These are phyloP conservation scores for Fusarium equiseti DNA, from an alignment of 2,329 filamentous ascomycete genomes.

Conservation along the genomic window DNA sequence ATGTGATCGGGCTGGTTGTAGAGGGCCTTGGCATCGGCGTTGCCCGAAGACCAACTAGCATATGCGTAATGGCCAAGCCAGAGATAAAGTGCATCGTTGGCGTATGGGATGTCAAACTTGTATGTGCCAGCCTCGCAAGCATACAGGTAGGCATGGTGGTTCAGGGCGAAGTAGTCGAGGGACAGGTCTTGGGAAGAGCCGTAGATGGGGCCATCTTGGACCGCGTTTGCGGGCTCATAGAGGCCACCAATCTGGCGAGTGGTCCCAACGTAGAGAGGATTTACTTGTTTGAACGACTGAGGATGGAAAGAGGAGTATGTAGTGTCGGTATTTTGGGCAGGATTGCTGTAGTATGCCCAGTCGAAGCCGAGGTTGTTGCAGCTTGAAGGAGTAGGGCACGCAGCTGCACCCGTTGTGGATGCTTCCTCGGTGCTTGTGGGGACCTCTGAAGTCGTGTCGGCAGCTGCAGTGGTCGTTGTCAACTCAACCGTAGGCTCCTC, in stretches of 20 bases:
- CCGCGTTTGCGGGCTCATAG: not conserved
- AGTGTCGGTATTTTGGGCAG: conserved; percentile 4
- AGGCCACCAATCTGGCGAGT: not conserved
- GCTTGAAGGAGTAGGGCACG: not conserved
- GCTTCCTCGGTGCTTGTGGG: not conserved
- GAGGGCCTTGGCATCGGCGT: conserved; percentile 3
- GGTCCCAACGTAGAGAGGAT: not conserved
- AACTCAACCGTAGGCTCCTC: not conserved
- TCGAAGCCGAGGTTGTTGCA: conserved; percentile 12
- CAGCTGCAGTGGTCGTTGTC: not conserved
- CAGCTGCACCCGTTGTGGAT: not conserved
- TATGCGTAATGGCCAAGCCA: not conserved
- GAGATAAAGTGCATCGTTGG: conserved; percentile 6
- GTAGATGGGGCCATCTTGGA: not conserved
- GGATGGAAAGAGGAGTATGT: conserved; percentile 10
- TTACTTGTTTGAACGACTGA: not conserved
- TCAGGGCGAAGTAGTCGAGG: not conserved
- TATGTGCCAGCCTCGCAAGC: conserved; percentile 10
- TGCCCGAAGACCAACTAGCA: fast-evolving
- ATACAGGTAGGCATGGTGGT: conserved; percentile 10
- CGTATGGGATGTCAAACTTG: conserved; percentile 11
- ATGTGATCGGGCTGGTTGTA: conserved; percentile 15
- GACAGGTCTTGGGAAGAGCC: fast-evolving
- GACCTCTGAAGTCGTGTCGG: not conserved
- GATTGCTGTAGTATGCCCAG: conserved; percentile 15